Conservation (phyloP, 805 yeast species). For the Suhomyces vadensis region DNA sequence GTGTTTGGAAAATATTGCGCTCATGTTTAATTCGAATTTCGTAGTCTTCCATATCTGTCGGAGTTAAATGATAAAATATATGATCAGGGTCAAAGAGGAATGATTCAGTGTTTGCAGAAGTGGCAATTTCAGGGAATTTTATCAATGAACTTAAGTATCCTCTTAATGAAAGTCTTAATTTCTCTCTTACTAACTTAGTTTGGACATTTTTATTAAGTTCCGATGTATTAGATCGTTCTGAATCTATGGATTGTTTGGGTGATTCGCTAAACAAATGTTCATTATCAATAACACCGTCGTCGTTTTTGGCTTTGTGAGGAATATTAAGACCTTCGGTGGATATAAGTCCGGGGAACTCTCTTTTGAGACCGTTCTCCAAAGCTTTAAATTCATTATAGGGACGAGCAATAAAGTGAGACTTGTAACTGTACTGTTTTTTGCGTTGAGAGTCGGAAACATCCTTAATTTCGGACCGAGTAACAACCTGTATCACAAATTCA, state of each 20-base stretch:
- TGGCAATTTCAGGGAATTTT: slow-evolving; percentile 55
- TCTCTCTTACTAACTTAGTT: slow-evolving; percentile 61
- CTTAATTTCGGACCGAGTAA: slow-evolving; percentile 22
- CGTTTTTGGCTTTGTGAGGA: slow-evolving; percentile 53
- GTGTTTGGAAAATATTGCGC: slow-evolving; percentile 53
- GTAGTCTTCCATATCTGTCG: slow-evolving; percentile 55
- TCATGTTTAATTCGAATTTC: slow-evolving; percentile 62
- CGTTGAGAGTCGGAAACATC: not conserved
- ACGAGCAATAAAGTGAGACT: slow-evolving; percentile 52
- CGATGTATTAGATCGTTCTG: not conserved
- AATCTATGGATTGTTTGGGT: slow-evolving; percentile 11
- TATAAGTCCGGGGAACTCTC: slow-evolving; percentile 63
- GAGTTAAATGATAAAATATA: slow-evolving; percentile 35
- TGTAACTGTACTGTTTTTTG: slow-evolving; percentile 10
- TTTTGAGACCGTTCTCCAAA: slow-evolving; percentile 53
- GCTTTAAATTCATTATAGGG: slow-evolving; percentile 68
- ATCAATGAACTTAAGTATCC: slow-evolving; percentile 63
- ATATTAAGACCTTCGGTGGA: slow-evolving; percentile 54
- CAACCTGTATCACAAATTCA: slow-evolving; percentile 52
- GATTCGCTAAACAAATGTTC: slow-evolving; percentile 10
- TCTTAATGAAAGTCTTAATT: slow-evolving; percentile 72
- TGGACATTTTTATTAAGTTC: not conserved
- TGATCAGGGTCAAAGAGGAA: slow-evolving; percentile 49
- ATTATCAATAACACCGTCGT: slow-evolving; percentile 26
- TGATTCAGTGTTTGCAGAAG: slow-evolving; percentile 49